Conservation (phyloP, 352 stramenopile genomes). For the Phytopythium chamaehyphon region DNA sequence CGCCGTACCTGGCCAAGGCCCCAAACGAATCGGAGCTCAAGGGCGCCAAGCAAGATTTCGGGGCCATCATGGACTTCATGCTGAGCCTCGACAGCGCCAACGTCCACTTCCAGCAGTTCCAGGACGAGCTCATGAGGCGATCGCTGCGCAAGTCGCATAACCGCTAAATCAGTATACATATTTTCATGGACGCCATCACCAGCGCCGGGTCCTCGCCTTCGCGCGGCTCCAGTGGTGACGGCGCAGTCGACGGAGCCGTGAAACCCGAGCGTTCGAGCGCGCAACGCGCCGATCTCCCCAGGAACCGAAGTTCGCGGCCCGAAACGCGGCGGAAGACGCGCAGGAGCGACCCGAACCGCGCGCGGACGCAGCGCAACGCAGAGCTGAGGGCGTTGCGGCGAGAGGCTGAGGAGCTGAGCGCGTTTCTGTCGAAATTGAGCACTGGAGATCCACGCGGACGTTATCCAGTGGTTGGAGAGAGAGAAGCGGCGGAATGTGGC, state of each 20-base stretch:
- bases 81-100: constrained; percentile 26
- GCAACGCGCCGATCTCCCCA: constrained; percentile 3
- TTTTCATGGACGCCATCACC: no score
- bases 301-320: not conserved
- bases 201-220: no score
- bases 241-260: not conserved
- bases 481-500: no score
- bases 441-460: not conserved
- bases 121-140: constrained; percentile 23
- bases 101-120: constrained; percentile 24
- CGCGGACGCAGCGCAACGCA: no score
- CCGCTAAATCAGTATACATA: no score
- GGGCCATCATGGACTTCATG: constrained; percentile 29
- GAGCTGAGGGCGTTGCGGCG: no score
- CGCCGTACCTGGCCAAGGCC: not conserved
- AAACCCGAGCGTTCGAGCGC: not conserved
- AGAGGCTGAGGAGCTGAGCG: no score
- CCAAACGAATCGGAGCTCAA: not conserved
- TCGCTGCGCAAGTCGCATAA: constrained; percentile 6
- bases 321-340: not conserved
- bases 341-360: not conserved
- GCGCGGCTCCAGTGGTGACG: not conserved
- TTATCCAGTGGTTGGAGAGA: no score
- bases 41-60: constrained; percentile 15
- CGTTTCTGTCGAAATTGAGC: not conserved